Percentiles rank a stretch among this genome's conserved stretches.
These are phyloP conservation scores for Penicillium concentricum DNA, from an alignment of 2,329 filamentous ascomycete species.

Conservation along the genomic window DNA sequence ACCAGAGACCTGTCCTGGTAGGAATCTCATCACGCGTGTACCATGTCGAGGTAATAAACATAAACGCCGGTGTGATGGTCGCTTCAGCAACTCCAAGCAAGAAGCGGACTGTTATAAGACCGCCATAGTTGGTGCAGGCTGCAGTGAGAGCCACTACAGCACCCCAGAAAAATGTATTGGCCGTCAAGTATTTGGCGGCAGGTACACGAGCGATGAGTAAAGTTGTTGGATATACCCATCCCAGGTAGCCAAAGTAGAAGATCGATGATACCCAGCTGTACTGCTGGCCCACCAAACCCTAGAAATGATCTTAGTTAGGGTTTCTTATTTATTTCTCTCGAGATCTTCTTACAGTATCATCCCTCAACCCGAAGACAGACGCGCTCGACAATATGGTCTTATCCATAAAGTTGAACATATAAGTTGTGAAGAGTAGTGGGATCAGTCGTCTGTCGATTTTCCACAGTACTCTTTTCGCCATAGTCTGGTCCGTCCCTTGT, in stretches of 20 bases:
- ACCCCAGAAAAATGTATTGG: conserved; percentile 51
- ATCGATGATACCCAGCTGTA: conserved; percentile 32
- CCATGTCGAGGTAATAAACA: conserved; percentile 58
- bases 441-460: conserved; percentile 36
- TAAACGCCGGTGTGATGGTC: conserved; percentile 55
- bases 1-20: conserved; percentile 57
- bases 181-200: conserved; percentile 31
- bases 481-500: conserved; percentile 8
- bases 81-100: conserved; percentile 58
- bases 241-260: conserved; percentile 34
- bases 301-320: neutral
- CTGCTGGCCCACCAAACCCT: conserved; percentile 21
- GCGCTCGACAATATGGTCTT: conserved; percentile 59
- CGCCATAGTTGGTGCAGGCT: conserved; percentile 49
- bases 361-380: conserved; percentile 55
- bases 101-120: conserved; percentile 53
- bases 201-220: conserved; percentile 28
- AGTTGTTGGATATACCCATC: conserved; percentile 28
- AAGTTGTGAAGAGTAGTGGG: conserved; percentile 48
- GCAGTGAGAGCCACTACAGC: conserved; percentile 50
- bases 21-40: conserved; percentile 60
- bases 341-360: conserved; percentile 40
- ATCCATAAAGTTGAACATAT: conserved; percentile 63
- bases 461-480: conserved; percentile 41
- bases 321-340: neutral